phyloP scores from a whole-genome alignment of 73 alveolate species.

The Uronychia binucleata region DNA sequence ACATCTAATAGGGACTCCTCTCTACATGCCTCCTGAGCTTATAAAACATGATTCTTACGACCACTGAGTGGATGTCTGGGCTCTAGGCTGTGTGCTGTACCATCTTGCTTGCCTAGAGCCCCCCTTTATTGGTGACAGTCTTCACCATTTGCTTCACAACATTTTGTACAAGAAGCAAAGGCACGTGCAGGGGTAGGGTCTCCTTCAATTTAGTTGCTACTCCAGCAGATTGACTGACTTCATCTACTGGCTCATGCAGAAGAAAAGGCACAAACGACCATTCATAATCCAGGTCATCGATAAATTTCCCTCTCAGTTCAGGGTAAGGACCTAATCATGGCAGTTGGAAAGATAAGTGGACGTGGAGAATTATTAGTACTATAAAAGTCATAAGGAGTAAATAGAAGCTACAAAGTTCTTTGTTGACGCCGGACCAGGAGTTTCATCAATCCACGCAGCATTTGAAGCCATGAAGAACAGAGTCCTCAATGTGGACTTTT shows the following conservation, averaged over 20 bases:
- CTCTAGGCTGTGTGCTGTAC: slow-evolving; percentile 14
- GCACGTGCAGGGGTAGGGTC: slow-evolving; percentile 7
- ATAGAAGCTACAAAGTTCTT: neutral
- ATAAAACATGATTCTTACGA: slow-evolving; percentile 57
- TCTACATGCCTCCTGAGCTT: slow-evolving; percentile 58
- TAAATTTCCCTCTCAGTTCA: slow-evolving; percentile 14
- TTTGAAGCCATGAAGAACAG: neutral
- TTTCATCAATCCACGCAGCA: neutral
- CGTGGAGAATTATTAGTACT: neutral
- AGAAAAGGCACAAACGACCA: slow-evolving; percentile 54
- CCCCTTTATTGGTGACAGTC: slow-evolving; percentile 15
- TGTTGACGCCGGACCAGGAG: neutral
- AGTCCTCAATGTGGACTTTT: neutral
- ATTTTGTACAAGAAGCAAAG: slow-evolving; percentile 26
- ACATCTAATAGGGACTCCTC: slow-evolving; percentile 60
- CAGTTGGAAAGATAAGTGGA: neutral
- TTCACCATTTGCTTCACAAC: slow-evolving; percentile 7
- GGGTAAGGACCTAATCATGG: neutral
- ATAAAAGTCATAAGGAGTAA: neutral
- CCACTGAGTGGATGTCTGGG: slow-evolving; percentile 32
- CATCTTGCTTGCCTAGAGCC: slow-evolving; percentile 25
- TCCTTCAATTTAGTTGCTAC: slow-evolving; percentile 3
- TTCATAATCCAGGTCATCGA: slow-evolving; percentile 18
- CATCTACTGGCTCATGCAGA: slow-evolving; percentile 34
- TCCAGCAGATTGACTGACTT: slow-evolving; percentile 39